Base-by-base conservation (phyloP, 345 rosid species). In the Eucalyptus melliodora region DNA sequence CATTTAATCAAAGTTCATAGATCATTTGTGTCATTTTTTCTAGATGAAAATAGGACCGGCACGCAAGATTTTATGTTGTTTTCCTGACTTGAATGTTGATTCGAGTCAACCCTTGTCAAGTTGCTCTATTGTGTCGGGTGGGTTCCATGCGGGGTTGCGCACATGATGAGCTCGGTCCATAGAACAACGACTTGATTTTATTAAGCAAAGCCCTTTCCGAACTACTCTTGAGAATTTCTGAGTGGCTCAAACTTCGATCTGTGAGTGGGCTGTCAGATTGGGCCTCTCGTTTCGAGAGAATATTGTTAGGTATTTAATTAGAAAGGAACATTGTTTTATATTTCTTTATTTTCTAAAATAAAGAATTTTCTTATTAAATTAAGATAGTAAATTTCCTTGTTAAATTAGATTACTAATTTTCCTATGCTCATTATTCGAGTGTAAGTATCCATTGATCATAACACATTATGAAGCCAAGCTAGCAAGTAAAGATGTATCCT, bases 1-100 rank as follows among this genome's bases (percentile, higher is more conserved):
- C 0, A 53, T 1, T 19, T 53, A 3, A 53, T 1, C 0, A 2
- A 53, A 53, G 24, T 53, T 19, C 11, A 53, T 0, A 0, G 1
- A 53, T 53, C 0, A 53, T 53, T 53, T 53, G 2, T 53, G 5
- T 53, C 0, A 53, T 53, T 53, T 53, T 53, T 19, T 0, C 0
- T 31, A 31, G 0, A 31, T 5, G 40, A 67, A 67, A 67, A 67
- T 3, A 8, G 7, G 40, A 3, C 6, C 6, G 2, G 6, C 21
- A 16, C 80, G 31, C 40, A 67, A 67, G 42, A 67, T 31, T 67
- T 31, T 67, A 67, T 1, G 80, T 31, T 67, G 80, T 67, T 67
- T 31, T 31, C 80, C 80, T 4, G 0, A 31, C 42, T 3, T 16
- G 80, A 67, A 67, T 21, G 40, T 37, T 19, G 1, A 37, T 72